Percentiles rank a stretch among this genome's conserved stretches.
phyloP scores from a whole-genome alignment of 106 monocot genomes.

The Ottelia alismoides region DNA sequence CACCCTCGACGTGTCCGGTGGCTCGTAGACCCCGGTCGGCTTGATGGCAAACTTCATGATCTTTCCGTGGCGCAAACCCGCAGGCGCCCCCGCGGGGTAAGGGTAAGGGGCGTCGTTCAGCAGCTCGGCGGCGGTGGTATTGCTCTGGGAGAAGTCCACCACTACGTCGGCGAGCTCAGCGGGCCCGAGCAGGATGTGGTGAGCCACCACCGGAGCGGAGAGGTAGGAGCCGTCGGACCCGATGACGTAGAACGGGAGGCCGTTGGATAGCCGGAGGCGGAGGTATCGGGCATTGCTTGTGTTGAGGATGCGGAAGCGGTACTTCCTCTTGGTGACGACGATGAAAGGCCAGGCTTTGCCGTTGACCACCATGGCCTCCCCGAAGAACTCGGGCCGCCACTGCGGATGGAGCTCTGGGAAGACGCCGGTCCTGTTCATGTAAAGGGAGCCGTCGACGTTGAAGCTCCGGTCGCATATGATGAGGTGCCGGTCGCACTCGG shows the following conservation, averaged over 20 bases:
- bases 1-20: not conserved
- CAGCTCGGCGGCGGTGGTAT: not conserved
- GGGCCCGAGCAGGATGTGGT: not conserved
- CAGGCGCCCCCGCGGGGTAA: not conserved
- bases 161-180: constrained; percentile 4
- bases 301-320: no score
- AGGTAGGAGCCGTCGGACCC: constrained; percentile 8
- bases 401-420: no score
- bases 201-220: not conserved
- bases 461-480: no score
- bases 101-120: not conserved
- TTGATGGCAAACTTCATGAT: not conserved
- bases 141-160: constrained; percentile 1
- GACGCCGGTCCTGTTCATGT: no score
- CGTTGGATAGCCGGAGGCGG: constrained; percentile 1
- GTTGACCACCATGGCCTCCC: no score
- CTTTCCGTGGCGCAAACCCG: not conserved
- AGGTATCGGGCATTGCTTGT: no score
- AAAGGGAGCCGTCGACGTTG: no score
- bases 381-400: no score
- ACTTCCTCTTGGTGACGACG: no score
- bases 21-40: not conserved
- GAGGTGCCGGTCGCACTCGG: no score
- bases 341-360: no score
- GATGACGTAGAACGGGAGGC: constrained; percentile 1